Conservation (phyloP, 2,329 filamentous ascomycete species). For the Bipolaris gigantea region DNA sequence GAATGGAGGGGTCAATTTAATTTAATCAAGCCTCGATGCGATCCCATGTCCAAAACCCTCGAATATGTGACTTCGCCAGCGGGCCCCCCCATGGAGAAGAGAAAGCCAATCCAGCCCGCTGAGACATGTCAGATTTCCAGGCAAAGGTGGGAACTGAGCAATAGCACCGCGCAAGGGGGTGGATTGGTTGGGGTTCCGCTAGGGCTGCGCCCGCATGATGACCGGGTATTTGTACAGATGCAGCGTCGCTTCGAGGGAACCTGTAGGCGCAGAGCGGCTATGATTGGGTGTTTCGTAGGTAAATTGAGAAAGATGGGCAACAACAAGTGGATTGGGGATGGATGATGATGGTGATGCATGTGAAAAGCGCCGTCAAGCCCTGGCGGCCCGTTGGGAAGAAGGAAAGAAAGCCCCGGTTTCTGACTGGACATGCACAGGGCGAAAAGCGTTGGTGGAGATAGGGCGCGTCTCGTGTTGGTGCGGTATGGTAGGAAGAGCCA, state of each 20-base stretch:
- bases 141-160: slow-evolving; percentile 1
- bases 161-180: slow-evolving; percentile 6
- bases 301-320: background rate
- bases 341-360: too few relatives aligned
- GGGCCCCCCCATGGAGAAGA: background rate
- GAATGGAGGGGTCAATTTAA: slow-evolving; percentile 9
- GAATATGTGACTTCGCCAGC: slow-evolving; percentile 1
- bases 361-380: too few relatives aligned
- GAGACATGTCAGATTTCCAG: slow-evolving; percentile 1
- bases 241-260: slow-evolving; percentile 5
- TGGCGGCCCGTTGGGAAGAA: too few relatives aligned
- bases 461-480: slow-evolving; percentile 3
- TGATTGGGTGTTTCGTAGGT: background rate
- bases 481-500: background rate
- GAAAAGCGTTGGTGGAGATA: slow-evolving; percentile 6
- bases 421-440: slow-evolving; percentile 6
- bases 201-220: slow-evolving; percentile 10
- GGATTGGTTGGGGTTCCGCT: background rate
- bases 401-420: background rate
- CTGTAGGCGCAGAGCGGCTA: background rate
- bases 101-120: background rate
- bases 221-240: slow-evolving; percentile 16
- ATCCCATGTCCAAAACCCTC: background rate
- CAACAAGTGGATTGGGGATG: too few relatives aligned
- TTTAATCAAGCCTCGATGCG: slow-evolving; percentile 7